Base-by-base conservation (phyloP, 495 filamentous ascomycete genomes). In the Penicillium chermesinum region DNA sequence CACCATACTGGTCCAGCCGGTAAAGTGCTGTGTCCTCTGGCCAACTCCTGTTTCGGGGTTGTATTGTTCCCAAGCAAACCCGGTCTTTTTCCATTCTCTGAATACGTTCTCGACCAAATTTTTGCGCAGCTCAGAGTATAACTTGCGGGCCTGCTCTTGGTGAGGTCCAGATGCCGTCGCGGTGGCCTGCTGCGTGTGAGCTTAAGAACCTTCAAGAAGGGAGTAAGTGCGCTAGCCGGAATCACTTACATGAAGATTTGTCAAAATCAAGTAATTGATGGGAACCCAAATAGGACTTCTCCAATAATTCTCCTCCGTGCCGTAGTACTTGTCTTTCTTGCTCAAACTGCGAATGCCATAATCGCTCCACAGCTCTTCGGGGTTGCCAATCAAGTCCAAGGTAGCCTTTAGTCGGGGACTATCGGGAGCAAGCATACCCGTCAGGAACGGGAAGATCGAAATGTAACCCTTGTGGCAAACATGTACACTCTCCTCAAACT, bases 1-100 rank as follows among this genome's bases (percentile, higher is more conserved):
- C 53, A 97, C 91, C 65, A 96, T 72, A 65, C 88, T 94, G 40
- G 94, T 98, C 93, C 93, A 98, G 45, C 93, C 93, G 13, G 91
- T 94, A 64, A 98, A 98, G 73, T 97, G 93, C 71, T 95, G 90
- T 17, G 90, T 97, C 41, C 93, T 80, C 73, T 97, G 94, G 25
- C 93, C 93, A 46, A 79, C 77, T 39, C 93, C 93, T 3, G 86
- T 95, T 52, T 95, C 88, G 0, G 91, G 87, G 65, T 96, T 90
- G 68, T 96, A 98, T 68, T 98, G 93, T 64, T 98, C 93, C 94
- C 94, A 98, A 8, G 94, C 93, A 66, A 96, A 98, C 14, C 91
- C 90, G 0, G 93, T 98, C 51, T 85, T 77, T 62, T 83, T 75
- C 93, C 93, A 98, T 59, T 82, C 79, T 32, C 81, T 72, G 73